phyloP scores from a whole-genome alignment of 1,284 basidiomycete genomes.

The Cutaneotrichosporon cutaneum region DNA sequence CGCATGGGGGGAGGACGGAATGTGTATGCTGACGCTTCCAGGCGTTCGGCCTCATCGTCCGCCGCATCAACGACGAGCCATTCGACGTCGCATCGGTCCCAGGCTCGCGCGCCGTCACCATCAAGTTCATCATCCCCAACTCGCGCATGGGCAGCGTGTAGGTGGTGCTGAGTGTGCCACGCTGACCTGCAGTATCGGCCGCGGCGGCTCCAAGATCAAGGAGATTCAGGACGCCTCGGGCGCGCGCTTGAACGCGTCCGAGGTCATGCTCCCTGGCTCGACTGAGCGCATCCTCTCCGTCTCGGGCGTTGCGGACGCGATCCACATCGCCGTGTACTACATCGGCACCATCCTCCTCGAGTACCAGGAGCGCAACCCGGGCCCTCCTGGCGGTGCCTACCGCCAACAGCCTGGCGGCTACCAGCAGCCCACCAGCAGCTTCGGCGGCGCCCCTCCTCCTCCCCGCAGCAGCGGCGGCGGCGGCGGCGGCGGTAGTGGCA shows the following conservation, averaged over 20 bases:
- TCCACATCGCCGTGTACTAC: conserved; percentile 99
- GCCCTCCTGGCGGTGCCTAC: conserved; percentile 43
- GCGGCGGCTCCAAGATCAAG: conserved; percentile 96
- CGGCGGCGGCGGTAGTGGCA: conserved; percentile 13
- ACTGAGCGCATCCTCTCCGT: conserved; percentile 98
- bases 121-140: conserved; percentile 99
- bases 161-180: conserved; percentile 21
- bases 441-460: conserved; percentile 18
- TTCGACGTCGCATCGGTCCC: conserved; percentile 97
- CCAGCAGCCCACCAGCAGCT: conserved; percentile 27
- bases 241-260: conserved; percentile 91
- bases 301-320: conserved; percentile 98
- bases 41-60: conserved; percentile 98
- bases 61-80: conserved; percentile 98
- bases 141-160: conserved; percentile 96
- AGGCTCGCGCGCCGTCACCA: conserved; percentile 95
- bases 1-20: neutral
- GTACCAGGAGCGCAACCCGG: conserved; percentile 71
- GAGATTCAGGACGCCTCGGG: conserved; percentile 99
- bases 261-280: conserved; percentile 97
- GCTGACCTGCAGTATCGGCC: conserved; percentile 66
- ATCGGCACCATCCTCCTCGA: conserved; percentile 96
- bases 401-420: conserved; percentile 37
- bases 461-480: conserved; percentile 6
- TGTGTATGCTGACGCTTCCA: conserved; percentile 47